These are phyloP conservation scores for Lithospermum erythrorhizon DNA, from an alignment of 257 asterid genomes.

Conservation along the genomic window DNA sequence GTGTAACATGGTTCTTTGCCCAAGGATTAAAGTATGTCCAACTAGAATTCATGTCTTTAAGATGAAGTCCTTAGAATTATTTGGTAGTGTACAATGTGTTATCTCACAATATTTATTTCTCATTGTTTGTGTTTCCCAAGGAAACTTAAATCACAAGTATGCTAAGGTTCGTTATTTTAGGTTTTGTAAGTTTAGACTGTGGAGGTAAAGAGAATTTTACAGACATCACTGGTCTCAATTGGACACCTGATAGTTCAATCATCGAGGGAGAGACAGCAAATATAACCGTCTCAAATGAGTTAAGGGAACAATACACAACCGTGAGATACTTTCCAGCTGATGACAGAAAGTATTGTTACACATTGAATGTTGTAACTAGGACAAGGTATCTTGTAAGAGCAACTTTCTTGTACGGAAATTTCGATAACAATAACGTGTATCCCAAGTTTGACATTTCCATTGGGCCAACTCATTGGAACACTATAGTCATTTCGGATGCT, in stretches of 20 bases:
- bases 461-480: slow-evolving; percentile 91
- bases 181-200: slow-evolving; percentile 84
- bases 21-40: too few relatives aligned
- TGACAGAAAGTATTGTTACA: slow-evolving; percentile 76
- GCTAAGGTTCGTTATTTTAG: slow-evolving; percentile 31
- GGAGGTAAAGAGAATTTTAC: slow-evolving; percentile 70
- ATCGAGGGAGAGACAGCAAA: slow-evolving; percentile 40
- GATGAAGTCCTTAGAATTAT: too few relatives aligned
- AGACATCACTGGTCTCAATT: slow-evolving; percentile 60
- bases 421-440: slow-evolving; percentile 60
- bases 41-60: too few relatives aligned
- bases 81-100: background rate
- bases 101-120: too few relatives aligned
- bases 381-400: slow-evolving; percentile 86
- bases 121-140: background rate
- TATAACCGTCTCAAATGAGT: slow-evolving; percentile 53
- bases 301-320: slow-evolving; percentile 54
- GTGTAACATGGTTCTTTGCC: too few relatives aligned
- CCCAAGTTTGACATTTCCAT: slow-evolving; percentile 89
- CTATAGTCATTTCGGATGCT: slow-evolving; percentile 82
- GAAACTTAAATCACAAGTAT: background rate
- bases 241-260: slow-evolving; percentile 65
- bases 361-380: slow-evolving; percentile 55
- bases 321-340: slow-evolving; percentile 84
- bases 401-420: slow-evolving; percentile 80